Evolutionary conservation across 106 monocot genomes (phyloP).

Genomic region (Acorus gramineus): DNA sequence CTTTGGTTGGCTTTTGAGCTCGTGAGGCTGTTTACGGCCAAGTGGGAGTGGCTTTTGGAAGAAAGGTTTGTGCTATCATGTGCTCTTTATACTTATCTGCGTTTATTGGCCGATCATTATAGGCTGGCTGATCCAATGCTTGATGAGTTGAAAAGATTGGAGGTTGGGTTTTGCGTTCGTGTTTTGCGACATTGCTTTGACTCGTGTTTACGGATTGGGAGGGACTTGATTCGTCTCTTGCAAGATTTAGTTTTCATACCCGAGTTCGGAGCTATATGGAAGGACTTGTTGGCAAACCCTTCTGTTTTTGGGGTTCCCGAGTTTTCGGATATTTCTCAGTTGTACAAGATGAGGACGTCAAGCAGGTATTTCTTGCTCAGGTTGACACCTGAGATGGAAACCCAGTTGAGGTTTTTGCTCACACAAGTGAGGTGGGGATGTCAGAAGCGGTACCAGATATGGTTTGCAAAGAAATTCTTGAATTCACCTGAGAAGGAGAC

Average conservation of each 20-base stretch:
- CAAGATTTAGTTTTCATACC: slow-evolving; percentile 56
- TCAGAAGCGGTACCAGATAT: slow-evolving; percentile 67
- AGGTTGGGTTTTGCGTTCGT: slow-evolving; percentile 53
- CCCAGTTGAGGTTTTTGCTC: slow-evolving; percentile 61
- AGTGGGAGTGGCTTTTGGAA: slow-evolving; percentile 46
- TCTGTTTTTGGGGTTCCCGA: slow-evolving; percentile 23
- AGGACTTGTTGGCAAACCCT: slow-evolving; percentile 41
- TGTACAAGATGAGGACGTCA: slow-evolving; percentile 45
- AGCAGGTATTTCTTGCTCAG: slow-evolving; percentile 34
- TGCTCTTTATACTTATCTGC: slow-evolving; percentile 42
- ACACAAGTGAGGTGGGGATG: slow-evolving; percentile 65
- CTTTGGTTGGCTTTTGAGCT: slow-evolving; percentile 36
- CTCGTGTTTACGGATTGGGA: slow-evolving; percentile 48
- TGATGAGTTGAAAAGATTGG: slow-evolving; percentile 38
- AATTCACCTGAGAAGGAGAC: slow-evolving; percentile 44
- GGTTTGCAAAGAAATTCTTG: slow-evolving; percentile 74
- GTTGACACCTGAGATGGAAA: slow-evolving; percentile 63
- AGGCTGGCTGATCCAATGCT: slow-evolving; percentile 26
- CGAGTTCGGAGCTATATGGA: slow-evolving; percentile 63
- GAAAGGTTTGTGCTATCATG: slow-evolving; percentile 34
- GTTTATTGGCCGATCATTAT: slow-evolving; percentile 67
- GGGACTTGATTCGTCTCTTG: slow-evolving; percentile 63
- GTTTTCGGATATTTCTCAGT: slow-evolving; percentile 39
- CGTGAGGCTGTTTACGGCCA: slow-evolving; percentile 14
- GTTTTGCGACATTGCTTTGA: slow-evolving; percentile 43